phyloP scores from a whole-genome alignment of 2,329 filamentous ascomycete genomes.

The Fusarium sp. region DNA sequence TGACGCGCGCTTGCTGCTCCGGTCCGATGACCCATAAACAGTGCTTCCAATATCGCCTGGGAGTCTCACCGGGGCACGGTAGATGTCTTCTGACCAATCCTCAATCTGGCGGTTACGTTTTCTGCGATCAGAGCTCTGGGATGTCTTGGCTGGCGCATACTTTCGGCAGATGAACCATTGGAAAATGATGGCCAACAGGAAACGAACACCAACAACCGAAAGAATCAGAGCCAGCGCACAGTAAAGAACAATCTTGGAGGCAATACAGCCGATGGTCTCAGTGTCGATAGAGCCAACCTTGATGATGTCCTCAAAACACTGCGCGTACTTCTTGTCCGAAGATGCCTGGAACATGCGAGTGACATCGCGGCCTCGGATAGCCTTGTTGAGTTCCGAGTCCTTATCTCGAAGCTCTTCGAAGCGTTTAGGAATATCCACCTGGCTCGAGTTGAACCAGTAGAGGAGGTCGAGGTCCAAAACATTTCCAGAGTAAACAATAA shows the following conservation, averaged over 20 bases:
- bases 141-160: conserved; percentile 87
- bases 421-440: conserved; percentile 78
- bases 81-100: conserved; percentile 98
- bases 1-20: conserved; percentile 82
- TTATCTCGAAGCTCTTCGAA: conserved; percentile 85
- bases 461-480: conserved; percentile 91
- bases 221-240: conserved; percentile 92
- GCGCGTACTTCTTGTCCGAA: conserved; percentile 81
- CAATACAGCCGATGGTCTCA: conserved; percentile 95
- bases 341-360: conserved; percentile 86
- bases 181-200: conserved; percentile 88
- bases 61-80: conserved; percentile 86
- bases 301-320: conserved; percentile 92
- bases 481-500: conserved; percentile 93
- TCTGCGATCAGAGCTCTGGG: conserved; percentile 81
- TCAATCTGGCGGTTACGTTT: conserved; percentile 94
- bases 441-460: conserved; percentile 85
- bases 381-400: conserved; percentile 65
- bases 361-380: conserved; percentile 84
- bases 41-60: conserved; percentile 78
- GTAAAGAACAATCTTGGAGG: conserved; percentile 95
- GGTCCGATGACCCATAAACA: conserved; percentile 69
- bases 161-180: conserved; percentile 94
- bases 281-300: conserved; percentile 97
- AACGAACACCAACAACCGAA: conserved; percentile 86